A percentile compares a stretch with the other conserved stretches of the same genome.
phyloP scores from a whole-genome alignment of 129 eudicot species.

The Helichrysum umbraculigerum region DNA sequence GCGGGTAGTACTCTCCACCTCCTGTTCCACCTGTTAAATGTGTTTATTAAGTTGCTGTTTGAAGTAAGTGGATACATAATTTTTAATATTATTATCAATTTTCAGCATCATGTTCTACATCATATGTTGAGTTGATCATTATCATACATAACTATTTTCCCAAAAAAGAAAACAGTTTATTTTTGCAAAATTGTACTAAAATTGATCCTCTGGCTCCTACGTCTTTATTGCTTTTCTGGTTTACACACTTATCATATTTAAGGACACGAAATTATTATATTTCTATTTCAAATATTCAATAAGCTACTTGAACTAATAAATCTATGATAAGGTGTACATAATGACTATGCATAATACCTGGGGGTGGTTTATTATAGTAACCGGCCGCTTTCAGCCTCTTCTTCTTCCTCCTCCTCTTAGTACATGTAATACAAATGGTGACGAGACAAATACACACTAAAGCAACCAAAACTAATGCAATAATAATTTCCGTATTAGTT shows the following conservation, averaged over 20 bases:
- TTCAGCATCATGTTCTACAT: neutral
- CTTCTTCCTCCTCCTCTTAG: constrained; percentile 40
- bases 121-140: too few relatives aligned
- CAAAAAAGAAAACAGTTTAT: too few relatives aligned
- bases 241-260: too few relatives aligned
- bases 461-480: constrained; percentile 33
- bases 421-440: constrained; percentile 27
- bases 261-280: too few relatives aligned
- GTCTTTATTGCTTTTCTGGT: too few relatives aligned
- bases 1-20: constrained; percentile 39
- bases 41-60: neutral
- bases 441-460: constrained; percentile 31
- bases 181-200: too few relatives aligned
- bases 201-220: too few relatives aligned
- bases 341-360: constrained; percentile 23
- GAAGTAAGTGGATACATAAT: too few relatives aligned
- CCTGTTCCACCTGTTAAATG: neutral
- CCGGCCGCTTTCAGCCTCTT: constrained; percentile 11
- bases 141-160: too few relatives aligned
- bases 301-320: too few relatives aligned
- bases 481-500: constrained; percentile 19
- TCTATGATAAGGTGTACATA: too few relatives aligned
- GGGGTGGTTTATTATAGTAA: constrained; percentile 43
- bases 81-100: neutral
- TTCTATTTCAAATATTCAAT: too few relatives aligned